These are phyloP conservation scores for Nannizzia gypsea DNA, from an alignment of 2,329 filamentous ascomycete genomes.

Conservation along the genomic window DNA sequence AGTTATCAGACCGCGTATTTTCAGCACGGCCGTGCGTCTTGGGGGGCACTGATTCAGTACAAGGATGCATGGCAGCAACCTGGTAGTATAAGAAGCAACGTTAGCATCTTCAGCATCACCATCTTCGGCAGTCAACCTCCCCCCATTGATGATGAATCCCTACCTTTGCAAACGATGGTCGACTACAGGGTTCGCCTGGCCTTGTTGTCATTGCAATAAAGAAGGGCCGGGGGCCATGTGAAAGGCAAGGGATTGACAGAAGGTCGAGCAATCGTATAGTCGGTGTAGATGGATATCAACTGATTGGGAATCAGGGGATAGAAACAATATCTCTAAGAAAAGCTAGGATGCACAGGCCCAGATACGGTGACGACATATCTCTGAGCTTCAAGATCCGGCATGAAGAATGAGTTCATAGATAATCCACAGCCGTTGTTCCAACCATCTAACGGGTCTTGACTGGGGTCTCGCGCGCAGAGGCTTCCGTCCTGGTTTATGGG, in stretches of 20 bases:
- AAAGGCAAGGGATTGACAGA: neutral
- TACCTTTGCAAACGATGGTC: conserved; percentile 68
- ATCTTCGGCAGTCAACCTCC: neutral
- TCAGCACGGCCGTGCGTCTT: conserved; percentile 14
- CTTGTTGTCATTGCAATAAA: conserved; percentile 2
- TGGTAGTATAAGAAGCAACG: conserved; percentile 11
- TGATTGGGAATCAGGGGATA: conserved; percentile 21
- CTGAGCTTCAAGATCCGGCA: conserved; percentile 31
- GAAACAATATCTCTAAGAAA: conserved; percentile 29
- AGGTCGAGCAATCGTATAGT: neutral
- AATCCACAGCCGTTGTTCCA: neutral
- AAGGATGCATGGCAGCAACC: conserved; percentile 35
- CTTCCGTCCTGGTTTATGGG: neutral
- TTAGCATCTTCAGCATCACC: neutral
- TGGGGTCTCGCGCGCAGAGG: neutral
- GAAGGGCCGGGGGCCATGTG: neutral
- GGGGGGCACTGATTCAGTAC: conserved; percentile 20
- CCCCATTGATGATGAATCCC: neutral
- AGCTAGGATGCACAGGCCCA: conserved; percentile 33
- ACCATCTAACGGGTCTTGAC: neutral
- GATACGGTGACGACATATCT: conserved; percentile 36
- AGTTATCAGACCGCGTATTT: neutral
- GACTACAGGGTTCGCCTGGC: conserved; percentile 16
- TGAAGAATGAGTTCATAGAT: conserved; percentile 20
- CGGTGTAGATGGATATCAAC: conserved; percentile 5